A percentile compares a stretch with the other conserved stretches of the same genome.
These are phyloP conservation scores for Paraphaeosphaeria minitans DNA, from an alignment of 2,329 filamentous ascomycete species.

Conservation along the genomic window DNA sequence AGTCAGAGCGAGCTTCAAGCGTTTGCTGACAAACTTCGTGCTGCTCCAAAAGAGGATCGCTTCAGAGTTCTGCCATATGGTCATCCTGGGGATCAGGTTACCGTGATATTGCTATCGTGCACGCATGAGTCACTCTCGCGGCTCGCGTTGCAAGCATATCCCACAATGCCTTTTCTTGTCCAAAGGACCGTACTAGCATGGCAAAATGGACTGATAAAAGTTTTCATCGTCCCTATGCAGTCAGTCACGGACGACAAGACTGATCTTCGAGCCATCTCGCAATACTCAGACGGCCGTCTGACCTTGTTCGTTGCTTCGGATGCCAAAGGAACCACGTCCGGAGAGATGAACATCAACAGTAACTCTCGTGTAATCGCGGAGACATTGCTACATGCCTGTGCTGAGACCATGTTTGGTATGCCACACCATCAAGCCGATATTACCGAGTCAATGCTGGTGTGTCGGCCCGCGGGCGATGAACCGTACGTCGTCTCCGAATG, in stretches of 20 bases:
- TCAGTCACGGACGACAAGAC: slow-evolving; percentile 34
- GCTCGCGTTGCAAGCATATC: slow-evolving; percentile 53
- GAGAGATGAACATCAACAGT: slow-evolving; percentile 40
- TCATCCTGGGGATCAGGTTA: slow-evolving; percentile 54
- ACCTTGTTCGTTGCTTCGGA: slow-evolving; percentile 42
- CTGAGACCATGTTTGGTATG: slow-evolving; percentile 42
- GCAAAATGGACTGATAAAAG: slow-evolving; percentile 38
- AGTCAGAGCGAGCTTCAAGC: slow-evolving; percentile 58
- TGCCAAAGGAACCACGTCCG: slow-evolving; percentile 24
- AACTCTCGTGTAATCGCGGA: slow-evolving; percentile 43
- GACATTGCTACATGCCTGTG: slow-evolving; percentile 42
- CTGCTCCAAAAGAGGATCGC: slow-evolving; percentile 50
- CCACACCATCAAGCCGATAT: slow-evolving; percentile 40
- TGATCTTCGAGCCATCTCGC: slow-evolving; percentile 47
- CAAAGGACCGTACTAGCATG: slow-evolving; percentile 39
- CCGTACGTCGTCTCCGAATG: slow-evolving; percentile 39
- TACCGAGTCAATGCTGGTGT: slow-evolving; percentile 40
- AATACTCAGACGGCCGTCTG: slow-evolving; percentile 34
- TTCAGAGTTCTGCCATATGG: slow-evolving; percentile 48
- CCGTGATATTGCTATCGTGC: slow-evolving; percentile 48
- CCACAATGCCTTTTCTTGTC: slow-evolving; percentile 41
- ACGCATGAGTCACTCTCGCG: slow-evolving; percentile 42
- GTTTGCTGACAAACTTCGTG: slow-evolving; percentile 51
- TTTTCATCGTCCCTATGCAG: slow-evolving; percentile 44
- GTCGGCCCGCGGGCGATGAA: slow-evolving; percentile 23